Evolutionary conservation across 371 early-diverging fungal genomes (phyloP).

Genomic region (Rhizomucor pusillus): DNA sequence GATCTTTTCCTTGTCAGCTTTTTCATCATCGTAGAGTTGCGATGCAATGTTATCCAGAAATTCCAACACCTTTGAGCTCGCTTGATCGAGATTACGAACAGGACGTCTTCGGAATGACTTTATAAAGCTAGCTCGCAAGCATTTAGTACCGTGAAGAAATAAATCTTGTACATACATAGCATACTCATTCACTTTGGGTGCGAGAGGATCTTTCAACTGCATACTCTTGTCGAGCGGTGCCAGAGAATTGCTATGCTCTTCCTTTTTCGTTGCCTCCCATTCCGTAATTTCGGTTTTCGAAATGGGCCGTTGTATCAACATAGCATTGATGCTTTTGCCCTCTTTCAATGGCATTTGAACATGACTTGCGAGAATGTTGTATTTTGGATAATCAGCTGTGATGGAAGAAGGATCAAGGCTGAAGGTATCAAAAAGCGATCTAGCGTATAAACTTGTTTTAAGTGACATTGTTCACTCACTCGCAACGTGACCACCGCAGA

Average conservation of each 20-base stretch:
- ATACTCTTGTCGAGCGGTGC: not conserved
- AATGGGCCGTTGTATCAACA: constrained; percentile 44
- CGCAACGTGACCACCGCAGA: not conserved
- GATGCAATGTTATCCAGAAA: constrained; percentile 28
- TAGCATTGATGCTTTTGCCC: constrained; percentile 27
- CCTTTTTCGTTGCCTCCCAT: constrained; percentile 22
- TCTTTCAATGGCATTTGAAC: constrained; percentile 32
- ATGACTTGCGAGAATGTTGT: constrained; percentile 47
- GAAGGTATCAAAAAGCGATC: constrained; percentile 29
- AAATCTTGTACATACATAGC: too few species aligned
- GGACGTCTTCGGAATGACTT: constrained; percentile 25
- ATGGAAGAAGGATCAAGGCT: constrained; percentile 79
- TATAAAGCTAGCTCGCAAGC: constrained; percentile 23
- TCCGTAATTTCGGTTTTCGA: constrained; percentile 37
- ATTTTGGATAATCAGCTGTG: constrained; percentile 47
- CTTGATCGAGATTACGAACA: constrained; percentile 24
- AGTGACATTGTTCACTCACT: too few species aligned
- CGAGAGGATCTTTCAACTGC: constrained; percentile 5
- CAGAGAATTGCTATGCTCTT: not conserved
- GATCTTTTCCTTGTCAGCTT: constrained; percentile 12
- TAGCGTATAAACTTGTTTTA: too few species aligned
- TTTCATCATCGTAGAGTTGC: not conserved
- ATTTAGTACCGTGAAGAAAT: too few species aligned
- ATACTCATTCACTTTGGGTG: constrained; percentile 4
- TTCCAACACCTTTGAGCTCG: constrained; percentile 19